Evolutionary conservation across 495 filamentous ascomycete genomes (phyloP).

Genomic region (Talaromyces borbonicus): DNA sequence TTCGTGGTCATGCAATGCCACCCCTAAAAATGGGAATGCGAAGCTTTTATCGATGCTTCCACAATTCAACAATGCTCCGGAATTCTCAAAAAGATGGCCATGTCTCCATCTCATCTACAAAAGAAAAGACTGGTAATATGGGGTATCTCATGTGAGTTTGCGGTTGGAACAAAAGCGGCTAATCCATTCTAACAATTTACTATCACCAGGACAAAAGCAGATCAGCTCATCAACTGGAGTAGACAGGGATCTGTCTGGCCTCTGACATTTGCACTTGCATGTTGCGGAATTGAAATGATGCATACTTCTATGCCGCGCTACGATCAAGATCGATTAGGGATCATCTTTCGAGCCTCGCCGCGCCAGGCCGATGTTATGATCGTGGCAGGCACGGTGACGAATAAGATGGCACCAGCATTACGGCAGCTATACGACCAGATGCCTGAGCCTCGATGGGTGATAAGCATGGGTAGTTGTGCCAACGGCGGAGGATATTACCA

Average conservation of each 20-base stretch:
- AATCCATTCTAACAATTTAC: background rate
- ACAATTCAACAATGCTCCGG: no score
- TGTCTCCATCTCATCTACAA: no score
- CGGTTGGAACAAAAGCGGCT: background rate
- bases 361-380: slow-evolving; percentile 95
- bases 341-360: slow-evolving; percentile 89
- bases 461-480: slow-evolving; percentile 85
- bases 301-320: slow-evolving; percentile 86
- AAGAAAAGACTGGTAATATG: no score
- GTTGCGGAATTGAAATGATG: slow-evolving; percentile 96
- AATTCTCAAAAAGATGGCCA: no score
- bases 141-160: no score
- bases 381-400: slow-evolving; percentile 82
- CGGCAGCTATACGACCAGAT: slow-evolving; percentile 92
- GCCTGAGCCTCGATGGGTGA: slow-evolving; percentile 87
- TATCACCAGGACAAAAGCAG: slow-evolving; percentile 65
- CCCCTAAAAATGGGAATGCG: no score
- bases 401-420: slow-evolving; percentile 92
- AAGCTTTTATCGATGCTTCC: no score
- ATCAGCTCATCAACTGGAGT: slow-evolving; percentile 81
- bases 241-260: slow-evolving; percentile 86
- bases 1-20: no score
- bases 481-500: slow-evolving; percentile 94
- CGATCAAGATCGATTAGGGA: slow-evolving; percentile 85
- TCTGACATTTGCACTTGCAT: slow-evolving; percentile 86